Evolutionary conservation across 2,329 filamentous ascomycete species (phyloP).

Genomic region (Botrytis pseudocinerea): DNA sequence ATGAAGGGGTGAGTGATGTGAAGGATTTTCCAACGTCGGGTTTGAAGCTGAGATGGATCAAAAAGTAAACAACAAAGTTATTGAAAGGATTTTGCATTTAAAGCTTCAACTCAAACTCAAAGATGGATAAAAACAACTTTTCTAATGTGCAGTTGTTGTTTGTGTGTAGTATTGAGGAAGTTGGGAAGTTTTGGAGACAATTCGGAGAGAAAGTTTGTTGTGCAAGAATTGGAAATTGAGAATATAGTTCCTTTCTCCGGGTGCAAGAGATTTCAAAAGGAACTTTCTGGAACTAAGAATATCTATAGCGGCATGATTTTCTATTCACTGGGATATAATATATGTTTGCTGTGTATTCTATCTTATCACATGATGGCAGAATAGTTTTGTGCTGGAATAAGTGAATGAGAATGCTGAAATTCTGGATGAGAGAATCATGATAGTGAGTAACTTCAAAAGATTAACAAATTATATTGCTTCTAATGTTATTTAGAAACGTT

Average conservation of each 20-base stretch:
- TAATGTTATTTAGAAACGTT: not conserved
- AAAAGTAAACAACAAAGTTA: not conserved
- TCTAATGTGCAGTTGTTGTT: not conserved
- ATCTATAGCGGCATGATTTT: not conserved
- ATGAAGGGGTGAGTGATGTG: too few species aligned
- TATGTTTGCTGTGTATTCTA: accelerated
- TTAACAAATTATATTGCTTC: not conserved
- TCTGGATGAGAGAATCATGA: not conserved
- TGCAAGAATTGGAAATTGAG: not conserved
- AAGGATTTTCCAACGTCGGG: not conserved
- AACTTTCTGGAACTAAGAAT: not conserved
- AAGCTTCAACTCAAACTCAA: not conserved
- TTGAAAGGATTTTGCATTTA: not conserved
- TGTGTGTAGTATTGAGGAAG: not conserved
- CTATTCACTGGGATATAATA: not conserved
- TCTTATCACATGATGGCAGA: not conserved
- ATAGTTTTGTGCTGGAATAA: not conserved
- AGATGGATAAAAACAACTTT: not conserved
- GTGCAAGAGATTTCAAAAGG: not conserved
- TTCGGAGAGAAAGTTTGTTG: not conserved
- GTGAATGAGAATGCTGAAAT: not conserved
- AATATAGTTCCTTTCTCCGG: not conserved
- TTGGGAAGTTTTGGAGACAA: not conserved
- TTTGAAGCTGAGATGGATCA: not conserved
- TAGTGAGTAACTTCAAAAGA: not conserved